Evolutionary conservation across 805 yeast genomes (phyloP).

Genomic region (Ogataea degrootiae): DNA sequence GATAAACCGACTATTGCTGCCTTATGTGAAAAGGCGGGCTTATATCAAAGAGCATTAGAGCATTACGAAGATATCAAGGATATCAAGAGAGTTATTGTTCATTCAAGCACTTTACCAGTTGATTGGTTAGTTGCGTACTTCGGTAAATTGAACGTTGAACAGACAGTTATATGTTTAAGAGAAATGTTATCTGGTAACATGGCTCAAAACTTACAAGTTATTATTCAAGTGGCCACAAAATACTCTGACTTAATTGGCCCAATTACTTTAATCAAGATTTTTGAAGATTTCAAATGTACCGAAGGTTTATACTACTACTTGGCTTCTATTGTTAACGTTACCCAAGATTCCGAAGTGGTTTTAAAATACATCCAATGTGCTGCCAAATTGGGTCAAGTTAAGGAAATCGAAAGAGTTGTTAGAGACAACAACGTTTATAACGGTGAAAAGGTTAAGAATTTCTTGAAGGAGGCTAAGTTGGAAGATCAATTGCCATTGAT

Average conservation of each 20-base stretch:
- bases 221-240: slow-evolving; percentile 94
- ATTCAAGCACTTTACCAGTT: slow-evolving; percentile 76
- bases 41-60: slow-evolving; percentile 92
- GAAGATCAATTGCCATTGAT: slow-evolving; percentile 96
- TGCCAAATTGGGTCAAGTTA: slow-evolving; percentile 80
- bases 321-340: slow-evolving; percentile 86
- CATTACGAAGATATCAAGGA: slow-evolving; percentile 93
- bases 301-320: slow-evolving; percentile 95
- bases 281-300: slow-evolving; percentile 86
- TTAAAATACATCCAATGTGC: slow-evolving; percentile 95
- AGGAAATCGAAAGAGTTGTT: slow-evolving; percentile 93
- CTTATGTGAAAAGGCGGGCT: slow-evolving; percentile 93
- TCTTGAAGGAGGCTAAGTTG: slow-evolving; percentile 86
- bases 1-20: slow-evolving; percentile 91
- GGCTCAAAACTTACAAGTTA: slow-evolving; percentile 86
- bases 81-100: slow-evolving; percentile 89
- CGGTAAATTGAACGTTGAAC: slow-evolving; percentile 92
- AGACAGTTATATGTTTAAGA: slow-evolving; percentile 78
- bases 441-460: slow-evolving; percentile 96
- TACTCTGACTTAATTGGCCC: slow-evolving; percentile 93
- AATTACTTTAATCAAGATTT: slow-evolving; percentile 74
- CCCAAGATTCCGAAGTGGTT: slow-evolving; percentile 93
- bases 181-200: slow-evolving; percentile 78
- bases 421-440: slow-evolving; percentile 92
- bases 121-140: slow-evolving; percentile 94